These are phyloP conservation scores for Conticribra weissflogii DNA, from an alignment of 108 stramenopile species.

Conservation along the genomic window DNA sequence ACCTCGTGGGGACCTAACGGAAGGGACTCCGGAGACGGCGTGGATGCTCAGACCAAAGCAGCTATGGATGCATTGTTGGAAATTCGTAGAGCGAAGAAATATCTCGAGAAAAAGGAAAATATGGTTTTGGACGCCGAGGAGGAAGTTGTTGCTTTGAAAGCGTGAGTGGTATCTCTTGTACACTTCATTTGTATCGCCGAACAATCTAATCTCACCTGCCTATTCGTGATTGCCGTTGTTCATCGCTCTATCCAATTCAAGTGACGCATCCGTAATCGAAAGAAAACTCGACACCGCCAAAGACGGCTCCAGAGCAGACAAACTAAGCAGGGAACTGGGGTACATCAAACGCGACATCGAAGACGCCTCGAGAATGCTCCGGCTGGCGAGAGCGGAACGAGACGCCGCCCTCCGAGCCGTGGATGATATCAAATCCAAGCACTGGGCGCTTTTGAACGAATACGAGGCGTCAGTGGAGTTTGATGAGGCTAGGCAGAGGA, in stretches of 20 bases:
- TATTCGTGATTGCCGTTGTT: neutral
- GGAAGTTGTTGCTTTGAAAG: conserved; percentile 68
- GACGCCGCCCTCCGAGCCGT: conserved; percentile 56
- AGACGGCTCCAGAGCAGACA: conserved; percentile 25
- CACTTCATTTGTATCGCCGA: too few species aligned
- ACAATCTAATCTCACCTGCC: too few species aligned
- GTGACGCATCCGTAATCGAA: conserved; percentile 49
- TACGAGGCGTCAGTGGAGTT: conserved; percentile 64
- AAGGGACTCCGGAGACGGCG: conserved; percentile 29
- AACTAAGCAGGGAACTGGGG: conserved; percentile 48
- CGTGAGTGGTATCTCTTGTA: too few species aligned
- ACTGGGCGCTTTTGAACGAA: conserved; percentile 80
- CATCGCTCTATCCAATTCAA: neutral
- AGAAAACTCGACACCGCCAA: conserved; percentile 30
- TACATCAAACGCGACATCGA: conserved; percentile 69
- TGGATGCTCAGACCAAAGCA: conserved; percentile 71
- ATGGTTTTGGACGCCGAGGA: conserved; percentile 61
- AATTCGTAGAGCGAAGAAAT: conserved; percentile 55
- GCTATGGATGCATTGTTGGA: conserved; percentile 76
- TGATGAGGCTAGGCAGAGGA: too few species aligned
- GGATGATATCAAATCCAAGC: conserved; percentile 60
- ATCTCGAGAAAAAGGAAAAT: conserved; percentile 56
- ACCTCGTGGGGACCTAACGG: conserved; percentile 84
- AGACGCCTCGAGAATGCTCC: conserved; percentile 65
- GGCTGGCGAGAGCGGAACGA: conserved; percentile 58